Conservation (phyloP, 257 asterid genomes). For the Rauvolfia tetraphylla region DNA sequence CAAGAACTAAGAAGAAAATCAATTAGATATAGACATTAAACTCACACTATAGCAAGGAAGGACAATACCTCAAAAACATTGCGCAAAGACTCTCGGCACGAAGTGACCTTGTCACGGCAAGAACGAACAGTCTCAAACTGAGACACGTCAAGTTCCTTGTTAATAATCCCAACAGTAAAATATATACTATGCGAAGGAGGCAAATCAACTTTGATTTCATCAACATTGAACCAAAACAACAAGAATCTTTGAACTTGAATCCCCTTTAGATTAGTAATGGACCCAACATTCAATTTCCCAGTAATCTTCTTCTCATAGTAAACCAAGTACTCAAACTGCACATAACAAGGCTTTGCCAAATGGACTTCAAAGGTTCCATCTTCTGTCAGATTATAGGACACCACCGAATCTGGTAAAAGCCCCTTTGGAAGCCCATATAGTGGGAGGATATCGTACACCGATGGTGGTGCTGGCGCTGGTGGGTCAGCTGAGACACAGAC, state of each 20-base stretch:
- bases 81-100: constrained; percentile 29
- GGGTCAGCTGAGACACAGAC: constrained; percentile 11
- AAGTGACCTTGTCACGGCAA: constrained; percentile 53
- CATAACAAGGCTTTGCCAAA: constrained; percentile 61
- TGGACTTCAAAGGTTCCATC: constrained; percentile 74
- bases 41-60: neutral
- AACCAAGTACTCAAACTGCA: constrained; percentile 72
- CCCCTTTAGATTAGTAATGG: constrained; percentile 62
- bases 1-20: neutral
- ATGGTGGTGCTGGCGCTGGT: constrained; percentile 25
- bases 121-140: constrained; percentile 77
- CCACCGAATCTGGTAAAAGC: constrained; percentile 77
- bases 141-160: constrained; percentile 71
- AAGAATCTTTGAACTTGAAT: constrained; percentile 71
- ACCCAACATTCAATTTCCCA: constrained; percentile 68
- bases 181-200: constrained; percentile 77
- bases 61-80: constrained; percentile 52
- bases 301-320: constrained; percentile 70
- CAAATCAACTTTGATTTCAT: constrained; percentile 77
- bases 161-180: constrained; percentile 76
- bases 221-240: constrained; percentile 86
- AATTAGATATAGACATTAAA: neutral
- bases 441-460: constrained; percentile 65
- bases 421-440: constrained; percentile 78
- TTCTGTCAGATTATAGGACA: constrained; percentile 54